Evolutionary conservation across 306 rosid genomes (phyloP), one percentile per base, ranked within the genome.

Genomic region (Inga laurina): DNA sequence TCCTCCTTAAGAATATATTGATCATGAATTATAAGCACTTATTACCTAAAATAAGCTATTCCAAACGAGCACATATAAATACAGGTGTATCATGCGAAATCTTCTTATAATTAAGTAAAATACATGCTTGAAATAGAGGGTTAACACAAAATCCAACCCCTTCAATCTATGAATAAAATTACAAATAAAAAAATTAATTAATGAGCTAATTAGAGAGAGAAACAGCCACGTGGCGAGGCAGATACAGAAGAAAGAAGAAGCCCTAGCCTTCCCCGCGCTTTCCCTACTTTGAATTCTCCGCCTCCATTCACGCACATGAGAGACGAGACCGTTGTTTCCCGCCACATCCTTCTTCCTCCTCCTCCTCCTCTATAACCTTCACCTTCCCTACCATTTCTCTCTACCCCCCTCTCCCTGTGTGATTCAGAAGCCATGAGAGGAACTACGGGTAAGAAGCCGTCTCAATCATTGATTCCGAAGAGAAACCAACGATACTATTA

Each of bases 251-350:
- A 39, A 39, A 45, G 49, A 45, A 48, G 74, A 41, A 8, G 32
- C 51, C 74, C 51, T 69, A 39, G 45, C 4, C 8, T 41, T 21
- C 1, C 30, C 44, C 49, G 74, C 49, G 74, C 74, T 10, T 35
- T 69, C 49, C 51, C 32, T 39, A 37, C 22, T 69, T 37, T 69
- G 74, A 69, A 69, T 39, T 41, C 74, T 69, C 74, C 48, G 73
- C 45, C 45, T 34, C 45, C 45, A 61, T 61, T 24, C 67, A 10
- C 16, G 3, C 18, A 10, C n/a, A 45, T 10, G 0, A 39, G 43
- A 39, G 43, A 39, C 1, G 16, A 64, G 45, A 66, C 45, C 72
- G 44, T 34, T 66, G 12, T 66, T 66, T 69, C 74, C 74, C 74
- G 74, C 74, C 51, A 69, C 9, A 4, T 19, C 27, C 74, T 37